Conservation (phyloP, 1,284 basidiomycete genomes). For the Heliocybe sulcata region DNA sequence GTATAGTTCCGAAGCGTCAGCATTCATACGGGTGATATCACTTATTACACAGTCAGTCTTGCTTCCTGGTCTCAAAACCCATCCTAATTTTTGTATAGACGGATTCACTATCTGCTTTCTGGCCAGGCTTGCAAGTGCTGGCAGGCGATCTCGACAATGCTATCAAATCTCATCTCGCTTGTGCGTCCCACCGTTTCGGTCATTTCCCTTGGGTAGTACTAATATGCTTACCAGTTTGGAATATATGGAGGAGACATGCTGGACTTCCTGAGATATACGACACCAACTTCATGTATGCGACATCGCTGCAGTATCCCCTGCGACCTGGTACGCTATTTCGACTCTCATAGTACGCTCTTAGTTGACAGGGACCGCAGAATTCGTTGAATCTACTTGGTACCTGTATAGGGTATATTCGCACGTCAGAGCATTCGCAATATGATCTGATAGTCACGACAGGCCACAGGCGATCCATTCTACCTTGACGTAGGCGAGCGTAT, state of each 20-base stretch:
- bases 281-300: conserved; percentile 64
- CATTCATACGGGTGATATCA: conserved; percentile 40
- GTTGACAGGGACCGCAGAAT: too few relatives aligned
- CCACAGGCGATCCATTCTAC: conserved; percentile 87
- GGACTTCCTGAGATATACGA: conserved; percentile 90
- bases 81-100: conserved; percentile 58
- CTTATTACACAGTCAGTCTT: conserved; percentile 1
- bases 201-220: conserved; percentile 1
- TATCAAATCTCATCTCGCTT: conserved; percentile 79
- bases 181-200: conserved; percentile 37
- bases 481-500: conserved; percentile 85
- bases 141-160: conserved; percentile 87
- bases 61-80: not conserved
- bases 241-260: conserved; percentile 79
- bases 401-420: conserved; percentile 70
- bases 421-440: not conserved
- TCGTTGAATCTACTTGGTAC: conserved; percentile 92
- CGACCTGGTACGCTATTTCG: conserved; percentile 49
- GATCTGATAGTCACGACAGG: conserved; percentile 36
- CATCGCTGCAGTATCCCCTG: conserved; percentile 78
- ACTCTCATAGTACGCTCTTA: too few relatives aligned
- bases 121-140: conserved; percentile 85
- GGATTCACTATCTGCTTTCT: conserved; percentile 85
- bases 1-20: conserved; percentile 73
- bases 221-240: conserved; percentile 57